Conservation (phyloP, 345 rosid species). For the Lumnitzera racemosa region DNA sequence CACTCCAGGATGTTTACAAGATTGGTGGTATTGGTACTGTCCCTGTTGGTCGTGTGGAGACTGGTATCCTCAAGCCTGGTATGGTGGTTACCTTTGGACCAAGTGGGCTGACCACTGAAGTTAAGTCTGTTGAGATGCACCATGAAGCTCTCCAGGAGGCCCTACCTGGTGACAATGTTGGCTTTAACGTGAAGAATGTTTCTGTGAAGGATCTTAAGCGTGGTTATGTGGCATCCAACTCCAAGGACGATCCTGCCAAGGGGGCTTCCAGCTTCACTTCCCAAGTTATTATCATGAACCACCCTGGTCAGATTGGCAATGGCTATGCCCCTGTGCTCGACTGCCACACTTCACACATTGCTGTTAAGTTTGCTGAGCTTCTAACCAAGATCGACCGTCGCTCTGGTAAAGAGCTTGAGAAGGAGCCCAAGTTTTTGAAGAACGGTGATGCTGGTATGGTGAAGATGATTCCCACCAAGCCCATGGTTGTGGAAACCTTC, state of each 20-base stretch:
- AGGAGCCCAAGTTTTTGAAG: conserved; percentile 33
- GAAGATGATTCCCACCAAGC: conserved; percentile 25
- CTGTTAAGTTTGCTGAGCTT: conserved; percentile 20
- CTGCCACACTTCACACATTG: conserved; percentile 18
- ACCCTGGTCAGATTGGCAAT: conserved; percentile 26
- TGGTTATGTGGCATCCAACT: conserved; percentile 26
- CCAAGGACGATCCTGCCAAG: conserved; percentile 28
- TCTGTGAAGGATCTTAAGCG: conserved; percentile 33
- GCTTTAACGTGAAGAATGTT: conserved; percentile 31
- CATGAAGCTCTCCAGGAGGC: conserved; percentile 10
- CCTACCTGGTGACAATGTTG: conserved; percentile 23
- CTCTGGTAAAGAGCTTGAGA: conserved; percentile 25
- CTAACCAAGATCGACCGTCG: conserved; percentile 24
- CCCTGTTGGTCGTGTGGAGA: conserved; percentile 65
- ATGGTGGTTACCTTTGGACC: conserved; percentile 69
- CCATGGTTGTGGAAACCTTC: conserved; percentile 20
- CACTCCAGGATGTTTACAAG: conserved; percentile 77
- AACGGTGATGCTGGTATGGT: conserved; percentile 21
- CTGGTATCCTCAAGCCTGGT: conserved; percentile 58
- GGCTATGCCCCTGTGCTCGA: conserved; percentile 19
- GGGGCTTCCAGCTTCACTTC: conserved; percentile 25
- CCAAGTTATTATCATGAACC: conserved; percentile 31
- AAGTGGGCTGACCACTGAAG: conserved; percentile 26
- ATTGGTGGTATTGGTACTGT: conserved; percentile 78
- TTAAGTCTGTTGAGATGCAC: conserved; percentile 13